A percentile compares a stretch with the other conserved stretches of the same genome.
phyloP scores from a whole-genome alignment of 2,329 filamentous ascomycete species.

The Chaetomium sp. region DNA sequence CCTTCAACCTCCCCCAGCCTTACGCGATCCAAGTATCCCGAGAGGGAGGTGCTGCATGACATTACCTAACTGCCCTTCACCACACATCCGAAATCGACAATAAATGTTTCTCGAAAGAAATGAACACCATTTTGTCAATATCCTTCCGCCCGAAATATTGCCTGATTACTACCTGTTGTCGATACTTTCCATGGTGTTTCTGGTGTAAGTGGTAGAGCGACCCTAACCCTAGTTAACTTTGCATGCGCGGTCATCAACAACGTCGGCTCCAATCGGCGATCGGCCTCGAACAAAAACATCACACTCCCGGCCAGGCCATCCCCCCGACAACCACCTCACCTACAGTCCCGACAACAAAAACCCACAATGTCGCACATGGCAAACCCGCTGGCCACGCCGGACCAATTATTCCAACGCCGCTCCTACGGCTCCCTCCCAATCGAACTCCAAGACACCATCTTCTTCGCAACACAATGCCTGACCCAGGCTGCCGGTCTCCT shows the following conservation, averaged over 20 bases:
- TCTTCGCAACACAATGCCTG: constrained; percentile 70
- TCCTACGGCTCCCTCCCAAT: constrained; percentile 61
- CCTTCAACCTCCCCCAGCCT: no score
- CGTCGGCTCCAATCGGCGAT: constrained; percentile 7
- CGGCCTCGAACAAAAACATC: constrained; percentile 5
- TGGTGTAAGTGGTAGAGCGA: not conserved
- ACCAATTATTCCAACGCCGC: constrained; percentile 64
- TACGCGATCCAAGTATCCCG: not conserved
- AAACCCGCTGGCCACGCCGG: constrained; percentile 72
- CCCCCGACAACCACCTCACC: not conserved
- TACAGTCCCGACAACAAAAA: not conserved
- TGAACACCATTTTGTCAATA: no score
- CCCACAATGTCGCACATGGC: constrained; percentile 61
- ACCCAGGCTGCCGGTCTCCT: constrained; percentile 80
- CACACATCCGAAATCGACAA: not conserved
- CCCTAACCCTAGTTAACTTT: not conserved
- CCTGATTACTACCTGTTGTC: no score
- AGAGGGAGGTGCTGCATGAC: not conserved
- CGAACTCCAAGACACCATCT: constrained; percentile 71
- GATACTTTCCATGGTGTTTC: not conserved
- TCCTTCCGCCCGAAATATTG: no score
- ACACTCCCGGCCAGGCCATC: not conserved
- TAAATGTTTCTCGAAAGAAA: not conserved
- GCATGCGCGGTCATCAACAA: not conserved
- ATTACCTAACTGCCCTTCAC: not conserved